phyloP scores from a whole-genome alignment of 2,329 filamentous ascomycete genomes.

The Exophiala mesophila region DNA sequence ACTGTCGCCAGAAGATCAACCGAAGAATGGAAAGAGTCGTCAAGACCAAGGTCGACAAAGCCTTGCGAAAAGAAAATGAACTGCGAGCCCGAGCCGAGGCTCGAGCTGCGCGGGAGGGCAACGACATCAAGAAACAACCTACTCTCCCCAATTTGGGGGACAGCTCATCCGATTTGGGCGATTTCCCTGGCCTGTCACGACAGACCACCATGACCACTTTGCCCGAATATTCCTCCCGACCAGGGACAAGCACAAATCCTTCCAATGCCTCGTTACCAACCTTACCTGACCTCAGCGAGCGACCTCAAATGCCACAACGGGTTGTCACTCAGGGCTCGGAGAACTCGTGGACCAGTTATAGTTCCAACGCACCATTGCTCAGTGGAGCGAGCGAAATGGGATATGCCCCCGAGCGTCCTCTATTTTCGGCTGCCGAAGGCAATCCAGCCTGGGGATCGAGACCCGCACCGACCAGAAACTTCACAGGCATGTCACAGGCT shows the following conservation, averaged over 20 bases:
- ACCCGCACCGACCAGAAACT: constrained; percentile 17
- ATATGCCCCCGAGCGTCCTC: constrained; percentile 31
- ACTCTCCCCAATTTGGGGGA: constrained; percentile 59
- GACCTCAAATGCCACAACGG: constrained; percentile 32
- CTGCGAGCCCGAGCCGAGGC: constrained; percentile 51
- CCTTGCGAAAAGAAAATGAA: constrained; percentile 68
- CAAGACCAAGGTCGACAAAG: constrained; percentile 79
- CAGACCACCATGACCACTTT: constrained; percentile 59
- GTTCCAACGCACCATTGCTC: constrained; percentile 60
- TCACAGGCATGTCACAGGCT: constrained; percentile 28
- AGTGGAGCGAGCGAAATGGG: constrained; percentile 59
- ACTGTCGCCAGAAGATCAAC: constrained; percentile 90
- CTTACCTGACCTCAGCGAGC: constrained; percentile 45
- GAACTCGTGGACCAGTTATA: constrained; percentile 53
- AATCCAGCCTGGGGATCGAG: constrained; percentile 25
- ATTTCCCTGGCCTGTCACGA: constrained; percentile 56
- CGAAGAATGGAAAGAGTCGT: constrained; percentile 79
- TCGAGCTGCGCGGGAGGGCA: constrained; percentile 30
- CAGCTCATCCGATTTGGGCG: constrained; percentile 45
- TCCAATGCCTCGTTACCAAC: constrained; percentile 30
- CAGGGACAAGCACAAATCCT: constrained; percentile 42
- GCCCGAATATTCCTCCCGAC: constrained; percentile 58
- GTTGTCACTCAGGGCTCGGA: constrained; percentile 53
- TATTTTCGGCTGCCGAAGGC: constrained; percentile 25
- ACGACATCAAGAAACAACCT: constrained; percentile 34